Evolutionary conservation across 2,329 filamentous ascomycete genomes (phyloP), one percentile per base, ranked within the genome.

Genomic region (Aspergillus novofumigatus): DNA sequence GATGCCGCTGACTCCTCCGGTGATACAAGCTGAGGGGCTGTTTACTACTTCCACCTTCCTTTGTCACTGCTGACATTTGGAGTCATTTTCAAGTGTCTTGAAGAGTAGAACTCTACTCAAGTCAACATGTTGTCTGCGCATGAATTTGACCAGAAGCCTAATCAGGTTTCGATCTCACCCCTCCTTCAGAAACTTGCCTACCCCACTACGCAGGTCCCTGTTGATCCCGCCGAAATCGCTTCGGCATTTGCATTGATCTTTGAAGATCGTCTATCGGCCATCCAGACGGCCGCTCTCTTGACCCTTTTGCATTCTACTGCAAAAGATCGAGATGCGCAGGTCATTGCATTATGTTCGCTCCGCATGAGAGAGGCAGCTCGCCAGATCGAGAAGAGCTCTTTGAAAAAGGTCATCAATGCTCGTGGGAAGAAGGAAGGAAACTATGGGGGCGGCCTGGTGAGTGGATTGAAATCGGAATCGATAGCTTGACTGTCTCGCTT

Each of bases 301-400:
- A 97, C 94, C 69, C 90, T 92, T 54, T 81, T 99, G 49, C 93
- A 97, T 77, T 97, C 96, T 65, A 96, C 92, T 1, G 86, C 87
- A 57, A 85, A 91, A 73, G 94, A 97, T 74, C 85, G 89, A 63
- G 85, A 88, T 62, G 85, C 92, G 26, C 90, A 94, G 69, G 90
- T 99, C 44, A 85, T 99, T 64, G 90, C 91, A 55, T 87, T 88
- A 77, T 93, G 91, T 65, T 92, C 93, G 4, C 80, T 83, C 49
- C 86, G 86, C 53, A 97, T 99, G 93, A 84, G 92, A 62, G 82
- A 84, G 56, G 92, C 90, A 23, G 90, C 92, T 1, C 86, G 86
- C 10, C 81, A 81, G 49, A 85, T 96, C 57, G 89, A 96, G 60
- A 80, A 83, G 41, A 68, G 81, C 5, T 78, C 80, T 45, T 80